Base-by-base conservation (phyloP, 441 rosid species). In the Corymbia citriodora region DNA sequence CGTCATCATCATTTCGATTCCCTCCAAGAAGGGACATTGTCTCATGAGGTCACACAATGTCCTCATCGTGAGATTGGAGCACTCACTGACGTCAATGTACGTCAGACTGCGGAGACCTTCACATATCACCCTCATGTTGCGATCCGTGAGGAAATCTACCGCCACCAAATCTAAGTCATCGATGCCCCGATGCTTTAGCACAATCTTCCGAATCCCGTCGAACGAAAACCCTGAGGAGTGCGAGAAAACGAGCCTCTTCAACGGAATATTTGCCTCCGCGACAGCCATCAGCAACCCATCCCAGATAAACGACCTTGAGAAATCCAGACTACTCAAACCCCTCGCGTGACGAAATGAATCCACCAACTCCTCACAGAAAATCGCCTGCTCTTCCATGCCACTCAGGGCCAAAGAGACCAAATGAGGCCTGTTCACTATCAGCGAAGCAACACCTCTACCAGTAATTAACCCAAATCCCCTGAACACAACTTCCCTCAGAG, bases 381-480 rank as follows among this genome's bases (percentile, higher is more conserved):
- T 61, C 31, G 1, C 12, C n/a, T 5, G 3, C 68, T 12, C 89
- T 53, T 96, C 95, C 61, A 95, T 87, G 55, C 93, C 92, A 57
- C 83, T 91, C 87, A 92, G 89, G 8, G 93, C 92, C 88, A 96
- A 87, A 57, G 93, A 92, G 89, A 91, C 94, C 93, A 97, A 88
- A 59, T 90, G 87, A 3, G 74, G 92, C 63, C 91, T 82, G 72
- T 81, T 91, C 27, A 91, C 92, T 90, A 97, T 27, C 55, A 92
- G 88, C 55, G 92, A 91, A 54, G 95, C 91, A 88, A 96, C 90
- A 50, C 95, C 96, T 63, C 87, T 90, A 61, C 95, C 95, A 49
- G 97, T 93, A 49, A 96, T 87, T 74, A 95, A 95, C 92, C 94
- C 93, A 25, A 97, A 96, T 49, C 94, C 95, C 90, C 90, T 91